Evolutionary conservation across 176 grass and related monocot genomes (phyloP), one percentile per base, ranked within the genome.

Genomic region (Dendrocalamus sinicus): DNA sequence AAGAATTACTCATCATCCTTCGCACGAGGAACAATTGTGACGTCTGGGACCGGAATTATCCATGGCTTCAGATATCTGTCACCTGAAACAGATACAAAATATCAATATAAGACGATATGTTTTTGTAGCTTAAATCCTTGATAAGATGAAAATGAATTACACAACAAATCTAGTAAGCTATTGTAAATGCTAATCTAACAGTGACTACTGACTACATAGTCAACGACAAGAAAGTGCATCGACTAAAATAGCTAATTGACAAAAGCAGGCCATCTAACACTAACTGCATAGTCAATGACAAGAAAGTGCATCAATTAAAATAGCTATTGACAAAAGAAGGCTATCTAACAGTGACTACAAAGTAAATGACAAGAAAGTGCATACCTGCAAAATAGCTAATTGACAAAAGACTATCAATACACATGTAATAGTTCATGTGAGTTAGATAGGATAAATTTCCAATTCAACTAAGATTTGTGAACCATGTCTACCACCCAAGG

Each of bases 11-110:
- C 92, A 39, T 97, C 95, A 50, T 94, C 92, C 84, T 89, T 91
- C 28, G 92, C 92, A n/a, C 95, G 89, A 22, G 92, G 80, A 94
- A 94, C 72, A 52, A 97, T 78, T 28, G 89, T 91, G 32, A 94
- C 86, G 79, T 97, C 95, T 39, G 94, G 94, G 64, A 89, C 95
- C 15, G 92, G 86, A 73, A 94, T 97, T 77, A 97, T 97, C 88
- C 92, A 94, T 72, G 95, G 95, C 86, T 97, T 94, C 78, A 97
- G 86, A 73, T 94, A 97, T 79, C 92, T 88, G 78, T 97, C 93
- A 50, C 93, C 94, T 96, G 93, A 81, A 84, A 69, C 48, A 78
- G 41, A 71, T 61, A 75, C 8, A 84, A 41, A 39, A 57, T 37
- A 74, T 45, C 39, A 75, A 66, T 22, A 84, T 15, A 60, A 60